Conservation (phyloP, 805 yeast species). For the Starmerella khaoyaiensis region DNA sequence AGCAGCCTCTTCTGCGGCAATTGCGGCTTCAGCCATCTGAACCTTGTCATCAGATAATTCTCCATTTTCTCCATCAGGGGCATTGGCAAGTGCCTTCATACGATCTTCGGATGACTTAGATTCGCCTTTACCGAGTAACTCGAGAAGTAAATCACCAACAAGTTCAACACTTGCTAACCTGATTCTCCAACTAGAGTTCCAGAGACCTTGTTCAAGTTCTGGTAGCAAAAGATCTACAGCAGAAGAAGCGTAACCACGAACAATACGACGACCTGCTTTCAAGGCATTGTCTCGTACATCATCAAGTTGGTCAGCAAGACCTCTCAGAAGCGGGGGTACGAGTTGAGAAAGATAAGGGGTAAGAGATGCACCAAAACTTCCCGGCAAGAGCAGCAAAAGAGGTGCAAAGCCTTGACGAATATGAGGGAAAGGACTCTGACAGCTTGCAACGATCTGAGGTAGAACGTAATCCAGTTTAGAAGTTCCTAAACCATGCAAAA, state of each 20-base stretch:
- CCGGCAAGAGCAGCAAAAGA: constrained; percentile 74
- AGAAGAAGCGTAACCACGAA: constrained; percentile 76
- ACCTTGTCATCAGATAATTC: constrained; percentile 47
- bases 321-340: constrained; percentile 83
- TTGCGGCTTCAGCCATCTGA: constrained; percentile 32
- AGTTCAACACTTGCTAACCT: constrained; percentile 89
- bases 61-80: constrained; percentile 32
- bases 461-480: constrained; percentile 76
- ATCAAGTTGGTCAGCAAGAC: constrained; percentile 82
- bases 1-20: constrained; percentile 24
- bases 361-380: constrained; percentile 74
- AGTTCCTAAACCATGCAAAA: constrained; percentile 81
- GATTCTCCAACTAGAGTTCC: constrained; percentile 71
- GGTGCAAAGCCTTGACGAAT: constrained; percentile 92
- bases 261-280: constrained; percentile 85
- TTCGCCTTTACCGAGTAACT: constrained; percentile 61
- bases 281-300: constrained; percentile 77
- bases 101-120: constrained; percentile 25
- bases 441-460: constrained; percentile 64
- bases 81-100: constrained; percentile 18
- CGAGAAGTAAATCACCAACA: constrained; percentile 87
- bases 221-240: constrained; percentile 91
- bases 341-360: constrained; percentile 75
- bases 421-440: constrained; percentile 51
- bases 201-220: constrained; percentile 79